These are phyloP conservation scores for Spergularia marina DNA, from an alignment of 148 eudicot species.

Conservation along the genomic window DNA sequence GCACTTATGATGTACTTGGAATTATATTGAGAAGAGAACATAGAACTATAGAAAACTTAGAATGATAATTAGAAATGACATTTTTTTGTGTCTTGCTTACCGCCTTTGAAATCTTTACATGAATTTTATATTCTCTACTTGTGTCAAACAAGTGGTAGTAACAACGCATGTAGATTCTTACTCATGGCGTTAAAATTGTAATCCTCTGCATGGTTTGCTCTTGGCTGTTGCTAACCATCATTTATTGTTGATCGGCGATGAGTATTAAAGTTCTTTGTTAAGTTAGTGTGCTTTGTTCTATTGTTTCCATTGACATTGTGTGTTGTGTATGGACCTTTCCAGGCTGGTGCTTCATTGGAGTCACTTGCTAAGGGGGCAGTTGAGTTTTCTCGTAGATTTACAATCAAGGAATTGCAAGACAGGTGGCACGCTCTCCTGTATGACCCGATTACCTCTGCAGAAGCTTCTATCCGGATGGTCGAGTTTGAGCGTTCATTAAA, in stretches of 20 bases:
- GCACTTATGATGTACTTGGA: neutral
- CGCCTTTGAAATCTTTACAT: neutral
- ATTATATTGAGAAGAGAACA: neutral
- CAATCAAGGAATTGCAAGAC: conserved; percentile 70
- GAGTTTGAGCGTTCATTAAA: conserved; percentile 55
- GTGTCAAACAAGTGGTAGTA: neutral
- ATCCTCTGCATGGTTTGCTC: neutral
- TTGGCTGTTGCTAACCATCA: neutral
- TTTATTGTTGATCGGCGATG: neutral
- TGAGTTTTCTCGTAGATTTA: conserved; percentile 72
- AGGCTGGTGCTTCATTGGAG: conserved; percentile 92
- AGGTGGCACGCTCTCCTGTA: conserved; percentile 83
- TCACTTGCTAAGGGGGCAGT: conserved; percentile 97
- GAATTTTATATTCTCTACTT: neutral
- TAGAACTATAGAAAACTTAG: neutral
- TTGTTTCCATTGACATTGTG: conserved; percentile 2
- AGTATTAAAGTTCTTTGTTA: neutral
- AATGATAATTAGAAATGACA: neutral
- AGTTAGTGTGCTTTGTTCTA: neutral
- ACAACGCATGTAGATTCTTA: neutral
- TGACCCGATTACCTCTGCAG: conserved; percentile 63
- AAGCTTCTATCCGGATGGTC: conserved; percentile 58
- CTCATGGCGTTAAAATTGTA: neutral
- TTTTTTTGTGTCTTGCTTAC: neutral
- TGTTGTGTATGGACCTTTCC: conserved; percentile 17